Evolutionary conservation across 2,329 filamentous ascomycete species (phyloP).

Genomic region (Cladosporium colombiae): DNA sequence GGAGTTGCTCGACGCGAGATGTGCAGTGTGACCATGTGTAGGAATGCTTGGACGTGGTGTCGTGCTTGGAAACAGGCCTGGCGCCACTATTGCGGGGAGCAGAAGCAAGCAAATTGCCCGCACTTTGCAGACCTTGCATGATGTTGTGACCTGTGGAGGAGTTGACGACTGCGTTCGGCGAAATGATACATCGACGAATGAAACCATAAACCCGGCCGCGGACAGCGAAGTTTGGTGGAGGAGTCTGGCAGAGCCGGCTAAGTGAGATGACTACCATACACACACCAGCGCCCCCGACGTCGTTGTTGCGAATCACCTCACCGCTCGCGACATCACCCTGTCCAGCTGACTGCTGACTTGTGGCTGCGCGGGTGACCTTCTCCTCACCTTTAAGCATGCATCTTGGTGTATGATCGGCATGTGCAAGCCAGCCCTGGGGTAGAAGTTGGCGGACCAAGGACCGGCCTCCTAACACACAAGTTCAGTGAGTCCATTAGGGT

Average conservation of each 20-base stretch:
- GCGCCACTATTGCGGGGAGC: conserved; percentile 16
- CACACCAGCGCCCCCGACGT: not conserved
- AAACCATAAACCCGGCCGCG: conserved; percentile 4
- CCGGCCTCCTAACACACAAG: not conserved
- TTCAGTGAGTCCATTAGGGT: conserved; percentile 14
- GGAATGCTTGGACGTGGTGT: not conserved
- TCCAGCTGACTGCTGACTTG: conserved; percentile 14
- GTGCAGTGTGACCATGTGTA: conserved; percentile 13
- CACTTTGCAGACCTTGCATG: not conserved
- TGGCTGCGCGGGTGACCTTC: conserved; percentile 6
- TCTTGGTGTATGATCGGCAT: conserved; percentile 5
- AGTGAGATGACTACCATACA: not conserved
- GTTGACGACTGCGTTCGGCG: not conserved
- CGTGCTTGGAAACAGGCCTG: conserved; percentile 3
- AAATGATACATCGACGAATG: not conserved
- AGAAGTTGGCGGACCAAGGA: not conserved
- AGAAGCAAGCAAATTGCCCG: not conserved
- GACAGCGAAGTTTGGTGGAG: not conserved
- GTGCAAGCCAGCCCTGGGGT: not conserved
- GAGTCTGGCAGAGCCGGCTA: not conserved
- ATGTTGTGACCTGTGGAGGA: conserved; percentile 3
- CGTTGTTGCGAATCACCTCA: conserved; percentile 4
- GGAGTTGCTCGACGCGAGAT: conserved; percentile 17
- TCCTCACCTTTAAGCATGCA: not conserved
- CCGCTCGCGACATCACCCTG: not conserved